These are phyloP conservation scores for Backusella tarrabulga DNA, from an alignment of 192 early-diverging fungal species.

Conservation along the genomic window DNA sequence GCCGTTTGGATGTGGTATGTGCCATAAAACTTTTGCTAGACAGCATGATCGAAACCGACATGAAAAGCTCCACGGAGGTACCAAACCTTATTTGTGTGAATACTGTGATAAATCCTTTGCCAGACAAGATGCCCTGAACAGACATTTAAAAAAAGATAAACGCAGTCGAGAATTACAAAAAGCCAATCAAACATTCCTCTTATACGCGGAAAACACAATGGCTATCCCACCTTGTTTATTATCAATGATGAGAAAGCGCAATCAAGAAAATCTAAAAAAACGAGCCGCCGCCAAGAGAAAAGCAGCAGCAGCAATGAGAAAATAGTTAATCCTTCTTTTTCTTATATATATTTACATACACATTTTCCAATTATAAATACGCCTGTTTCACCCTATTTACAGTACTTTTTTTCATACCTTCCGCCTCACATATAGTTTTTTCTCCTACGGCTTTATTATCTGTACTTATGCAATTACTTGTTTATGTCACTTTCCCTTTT, in stretches of 20 bases:
- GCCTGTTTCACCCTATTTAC: not conserved
- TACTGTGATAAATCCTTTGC: conserved; percentile 73
- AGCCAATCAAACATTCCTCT: not conserved
- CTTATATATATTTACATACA: not conserved
- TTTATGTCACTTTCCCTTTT: not conserved
- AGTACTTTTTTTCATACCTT: not conserved
- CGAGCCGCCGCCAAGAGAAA: not conserved
- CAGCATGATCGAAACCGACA: conserved; percentile 88
- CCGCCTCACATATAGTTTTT: not conserved
- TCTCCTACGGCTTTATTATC: not conserved
- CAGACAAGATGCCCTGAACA: conserved; percentile 68
- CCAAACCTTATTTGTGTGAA: conserved; percentile 66
- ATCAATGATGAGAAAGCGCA: not conserved
- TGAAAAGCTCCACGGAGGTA: conserved; percentile 72
- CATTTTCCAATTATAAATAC: not conserved
- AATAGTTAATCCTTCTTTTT: not conserved
- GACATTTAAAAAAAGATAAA: conserved; percentile 62
- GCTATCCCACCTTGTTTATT: not conserved
- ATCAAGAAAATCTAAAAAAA: conserved; percentile 2
- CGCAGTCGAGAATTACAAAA: not conserved
- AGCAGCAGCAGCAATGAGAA: conserved; percentile 2
- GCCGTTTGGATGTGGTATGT: conserved; percentile 62
- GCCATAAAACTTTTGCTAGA: conserved; percentile 73
- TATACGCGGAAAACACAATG: not conserved
- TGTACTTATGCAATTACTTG: conserved; percentile 3